Percentiles rank a stretch among this genome's conserved stretches.
Conservation (phyloP, 148 eudicot species). For the Cornus kousa region DNA sequence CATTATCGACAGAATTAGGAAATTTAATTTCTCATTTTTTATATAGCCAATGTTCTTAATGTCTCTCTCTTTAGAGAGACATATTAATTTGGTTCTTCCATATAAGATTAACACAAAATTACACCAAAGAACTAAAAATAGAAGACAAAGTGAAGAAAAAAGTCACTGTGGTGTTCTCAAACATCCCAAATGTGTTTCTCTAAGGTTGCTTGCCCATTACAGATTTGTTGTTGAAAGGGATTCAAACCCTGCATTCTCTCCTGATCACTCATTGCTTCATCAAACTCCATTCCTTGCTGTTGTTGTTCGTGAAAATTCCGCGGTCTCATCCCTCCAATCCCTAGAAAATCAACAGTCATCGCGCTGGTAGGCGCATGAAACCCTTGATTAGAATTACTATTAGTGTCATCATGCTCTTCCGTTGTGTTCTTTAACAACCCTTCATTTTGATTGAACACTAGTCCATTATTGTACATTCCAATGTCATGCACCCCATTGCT, state of each 20-base stretch:
- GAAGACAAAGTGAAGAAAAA: background rate
- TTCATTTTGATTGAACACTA: background rate
- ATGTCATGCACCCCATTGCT: background rate
- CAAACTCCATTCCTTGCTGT: background rate
- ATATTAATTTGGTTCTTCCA: background rate
- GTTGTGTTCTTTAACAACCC: slow-evolving; percentile 1
- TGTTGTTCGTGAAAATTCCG: slow-evolving; percentile 1
- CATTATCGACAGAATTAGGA: too few relatives aligned
- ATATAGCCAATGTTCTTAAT: too few relatives aligned
- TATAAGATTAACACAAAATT: background rate
- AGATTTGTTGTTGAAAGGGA: slow-evolving; percentile 9
- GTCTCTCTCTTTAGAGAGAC: too few relatives aligned
- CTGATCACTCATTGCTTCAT: background rate
- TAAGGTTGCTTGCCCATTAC: background rate
- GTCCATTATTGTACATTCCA: background rate
- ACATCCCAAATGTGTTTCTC: background rate
- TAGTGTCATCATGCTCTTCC: background rate
- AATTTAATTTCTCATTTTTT: too few relatives aligned
- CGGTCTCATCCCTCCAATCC: slow-evolving; percentile 8
- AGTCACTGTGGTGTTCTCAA: background rate
- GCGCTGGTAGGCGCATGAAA: too few relatives aligned
- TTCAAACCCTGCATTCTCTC: slow-evolving; percentile 5
- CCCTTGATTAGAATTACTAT: background rate
- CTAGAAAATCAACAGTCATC: slow-evolving; percentile 9
- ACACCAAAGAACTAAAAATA: background rate